A percentile compares a stretch with the other conserved stretches of the same genome.
These are phyloP conservation scores for Phlebiopsis flavidoalba DNA, from an alignment of 768 basidiomycete species.

Conservation along the genomic window DNA sequence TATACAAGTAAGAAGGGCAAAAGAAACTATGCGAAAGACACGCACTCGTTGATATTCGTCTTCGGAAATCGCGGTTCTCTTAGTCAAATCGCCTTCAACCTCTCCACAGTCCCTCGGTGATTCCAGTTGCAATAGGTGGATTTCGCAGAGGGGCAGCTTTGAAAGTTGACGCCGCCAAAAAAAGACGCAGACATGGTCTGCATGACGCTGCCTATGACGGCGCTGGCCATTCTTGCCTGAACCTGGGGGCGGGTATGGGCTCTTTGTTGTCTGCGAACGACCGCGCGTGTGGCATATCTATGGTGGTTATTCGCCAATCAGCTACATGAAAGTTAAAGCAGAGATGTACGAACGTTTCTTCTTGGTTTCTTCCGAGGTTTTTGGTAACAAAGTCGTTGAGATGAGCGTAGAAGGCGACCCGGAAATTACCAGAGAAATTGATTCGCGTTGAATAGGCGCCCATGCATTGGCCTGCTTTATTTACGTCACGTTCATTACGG, in stretches of 20 bases:
- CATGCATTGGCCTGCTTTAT: too few species aligned
- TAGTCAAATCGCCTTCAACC: slow-evolving; percentile 12
- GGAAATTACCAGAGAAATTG: too few species aligned
- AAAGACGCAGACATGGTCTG: background rate
- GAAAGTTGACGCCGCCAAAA: background rate
- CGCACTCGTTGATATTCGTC: slow-evolving; percentile 13
- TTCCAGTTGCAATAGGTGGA: slow-evolving; percentile 20
- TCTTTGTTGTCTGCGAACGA: background rate
- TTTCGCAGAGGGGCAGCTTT: slow-evolving; percentile 11
- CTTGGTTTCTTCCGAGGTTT: background rate
- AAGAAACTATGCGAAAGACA: too few species aligned
- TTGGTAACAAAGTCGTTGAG: background rate
- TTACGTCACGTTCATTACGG: too few species aligned
- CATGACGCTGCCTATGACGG: background rate
- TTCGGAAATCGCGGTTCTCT: slow-evolving; percentile 6
- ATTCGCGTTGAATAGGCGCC: too few species aligned
- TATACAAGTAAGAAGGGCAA: background rate
- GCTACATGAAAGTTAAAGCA: background rate
- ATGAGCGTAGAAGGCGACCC: too few species aligned
- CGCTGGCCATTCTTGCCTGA: background rate
- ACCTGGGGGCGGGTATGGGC: background rate
- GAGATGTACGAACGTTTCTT: background rate
- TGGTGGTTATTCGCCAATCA: too few species aligned
- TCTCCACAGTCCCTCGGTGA: slow-evolving; percentile 19
- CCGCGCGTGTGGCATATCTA: background rate